Conservation (phyloP, 345 rosid genomes). For the Arabidopsis arenosa region DNA sequence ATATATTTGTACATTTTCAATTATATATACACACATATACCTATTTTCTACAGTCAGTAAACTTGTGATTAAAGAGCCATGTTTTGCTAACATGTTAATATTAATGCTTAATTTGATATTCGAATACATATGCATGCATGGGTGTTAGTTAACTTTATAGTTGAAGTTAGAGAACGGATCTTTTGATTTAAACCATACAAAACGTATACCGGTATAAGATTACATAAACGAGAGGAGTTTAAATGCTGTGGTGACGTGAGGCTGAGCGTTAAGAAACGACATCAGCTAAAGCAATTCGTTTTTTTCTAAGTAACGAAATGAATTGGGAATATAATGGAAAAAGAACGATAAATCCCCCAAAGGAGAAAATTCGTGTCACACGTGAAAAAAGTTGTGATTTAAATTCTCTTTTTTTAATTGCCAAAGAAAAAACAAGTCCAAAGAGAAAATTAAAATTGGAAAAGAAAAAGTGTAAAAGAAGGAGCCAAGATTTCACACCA, state of each 20-base stretch:
- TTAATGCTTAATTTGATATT: conserved; percentile 5
- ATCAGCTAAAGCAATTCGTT: conserved; percentile 23
- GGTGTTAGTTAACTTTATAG: neutral
- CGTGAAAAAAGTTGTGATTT: conserved; percentile 53
- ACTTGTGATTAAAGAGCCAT: neutral
- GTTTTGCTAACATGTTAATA: conserved; percentile 6
- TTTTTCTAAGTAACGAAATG: conserved; percentile 31
- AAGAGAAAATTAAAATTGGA: conserved; percentile 20
- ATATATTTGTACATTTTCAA: neutral
- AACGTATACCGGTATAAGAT: neutral
- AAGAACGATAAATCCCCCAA: conserved; percentile 33
- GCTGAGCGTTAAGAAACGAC: conserved; percentile 41
- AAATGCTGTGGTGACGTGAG: conserved; percentile 36
- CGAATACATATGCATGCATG: neutral
- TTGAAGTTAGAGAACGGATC: conserved; percentile 5
- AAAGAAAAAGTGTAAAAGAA: conserved; percentile 38
- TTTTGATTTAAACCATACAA: conserved; percentile 1
- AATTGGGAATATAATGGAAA: conserved; percentile 23
- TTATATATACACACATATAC: neutral
- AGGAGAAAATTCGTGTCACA: conserved; percentile 48
- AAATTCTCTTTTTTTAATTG: neutral
- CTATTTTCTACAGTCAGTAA: neutral
- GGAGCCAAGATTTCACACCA: conserved; percentile 42
- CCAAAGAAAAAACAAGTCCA: conserved; percentile 25
- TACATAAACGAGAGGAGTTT: conserved; percentile 10